Base-by-base conservation (phyloP, 257 asterid genomes). In the Capsicum pubescens region DNA sequence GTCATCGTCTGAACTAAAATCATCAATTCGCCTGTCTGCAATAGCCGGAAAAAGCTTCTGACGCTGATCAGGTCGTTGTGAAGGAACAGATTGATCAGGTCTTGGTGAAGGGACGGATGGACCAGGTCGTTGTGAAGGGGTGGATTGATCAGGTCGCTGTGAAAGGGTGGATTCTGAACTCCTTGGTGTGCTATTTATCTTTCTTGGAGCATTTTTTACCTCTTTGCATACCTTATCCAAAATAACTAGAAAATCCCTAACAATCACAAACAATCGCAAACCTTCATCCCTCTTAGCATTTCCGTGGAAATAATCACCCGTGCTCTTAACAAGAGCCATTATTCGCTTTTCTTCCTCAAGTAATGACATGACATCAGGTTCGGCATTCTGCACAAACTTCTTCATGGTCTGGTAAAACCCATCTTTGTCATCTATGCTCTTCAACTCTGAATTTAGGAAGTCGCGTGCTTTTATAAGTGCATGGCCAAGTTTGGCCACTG, bases 281-380 rank as follows among this genome's bases (percentile, higher is more conserved):
- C 99, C 99, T 90, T 95, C 99, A 9, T 93, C 98, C 89, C 92
- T 94, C 60, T 93, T 97, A 0, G 97, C 86, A 72, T 88, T 92
- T 68, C 97, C 97, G 64, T 95, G 98, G 92, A 94, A 95, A 86
- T 95, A 95, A 90, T 93, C 98, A 12, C 90, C 95, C 0, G 97
- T 90, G 89, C 88, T 94, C 92, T 92, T 95, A 86, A 95, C 97
- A 48, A 92, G 83, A 44, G 93, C 90, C 97, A 92, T 93, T 36
- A 95, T 93, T 81, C 97, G 90, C 88, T 92, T 94, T 87, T 95
- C 98, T 85, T 95, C 99, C 84, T 92, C 95, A 13, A 90, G 90
- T 52, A 93, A 85, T 92, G 92, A 85, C 90, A 10, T 86, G 48
- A 92, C 82, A 8, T 92, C 95, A 46, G 84, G 95, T 88, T 94